Percentiles rank a stretch among this genome's conserved stretches.
These are phyloP conservation scores for Citrus reticulata DNA, from an alignment of 345 rosid genomes.

Conservation along the genomic window DNA sequence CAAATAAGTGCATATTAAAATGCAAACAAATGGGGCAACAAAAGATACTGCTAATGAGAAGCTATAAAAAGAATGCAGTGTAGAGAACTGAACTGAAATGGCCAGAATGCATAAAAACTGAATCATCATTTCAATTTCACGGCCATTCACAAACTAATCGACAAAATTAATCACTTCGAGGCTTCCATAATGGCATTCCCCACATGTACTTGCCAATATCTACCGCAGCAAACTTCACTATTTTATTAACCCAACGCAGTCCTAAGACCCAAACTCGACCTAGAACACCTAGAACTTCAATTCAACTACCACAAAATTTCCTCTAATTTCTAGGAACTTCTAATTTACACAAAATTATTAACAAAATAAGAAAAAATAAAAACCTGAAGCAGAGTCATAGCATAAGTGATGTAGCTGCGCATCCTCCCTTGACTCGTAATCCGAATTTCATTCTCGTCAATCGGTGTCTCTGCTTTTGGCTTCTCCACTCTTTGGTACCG, in stretches of 20 bases:
- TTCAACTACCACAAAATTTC: background rate
- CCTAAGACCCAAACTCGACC: background rate
- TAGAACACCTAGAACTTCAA: background rate
- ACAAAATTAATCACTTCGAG: background rate
- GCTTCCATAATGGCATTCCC: background rate
- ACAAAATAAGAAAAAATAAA: background rate
- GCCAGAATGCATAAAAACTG: background rate
- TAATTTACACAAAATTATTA: background rate
- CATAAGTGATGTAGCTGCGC: conserved; percentile 82
- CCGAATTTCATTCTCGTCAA: conserved; percentile 89
- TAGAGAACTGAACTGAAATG: background rate
- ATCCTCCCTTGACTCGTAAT: conserved; percentile 85
- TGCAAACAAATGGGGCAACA: background rate
- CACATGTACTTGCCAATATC: background rate
- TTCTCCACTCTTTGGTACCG: conserved; percentile 78
- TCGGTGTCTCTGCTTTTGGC: conserved; percentile 65
- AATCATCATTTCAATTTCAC: background rate
- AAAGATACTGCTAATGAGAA: background rate
- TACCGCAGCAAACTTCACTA: background rate
- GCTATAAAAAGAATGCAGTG: background rate
- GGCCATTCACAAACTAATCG: background rate
- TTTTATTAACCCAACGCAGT: background rate
- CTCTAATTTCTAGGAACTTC: background rate
- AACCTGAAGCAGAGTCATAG: conserved; percentile 81
- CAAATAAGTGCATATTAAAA: background rate